Percentiles rank a stretch among this genome's conserved stretches.
phyloP scores from a whole-genome alignment of 768 basidiomycete genomes.

The Rhodotorula babjevae region DNA sequence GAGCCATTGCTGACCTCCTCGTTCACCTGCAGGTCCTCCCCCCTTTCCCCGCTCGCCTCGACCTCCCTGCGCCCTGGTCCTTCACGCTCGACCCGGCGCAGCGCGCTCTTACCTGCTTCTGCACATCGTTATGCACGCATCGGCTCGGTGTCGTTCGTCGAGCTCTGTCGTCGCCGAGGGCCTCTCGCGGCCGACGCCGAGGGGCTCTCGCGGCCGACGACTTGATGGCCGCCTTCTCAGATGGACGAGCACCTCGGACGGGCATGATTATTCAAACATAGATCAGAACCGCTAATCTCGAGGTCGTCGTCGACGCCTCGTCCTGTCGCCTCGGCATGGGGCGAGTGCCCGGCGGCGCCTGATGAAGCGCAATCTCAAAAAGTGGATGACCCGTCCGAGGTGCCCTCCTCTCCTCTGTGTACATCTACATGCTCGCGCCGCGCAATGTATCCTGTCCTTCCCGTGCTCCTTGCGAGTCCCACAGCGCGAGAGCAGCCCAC shows the following conservation, averaged over 20 bases:
- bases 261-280: background rate
- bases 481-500: background rate
- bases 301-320: background rate
- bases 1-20: background rate
- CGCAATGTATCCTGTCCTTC: background rate
- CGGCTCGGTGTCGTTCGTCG: too few relatives aligned
- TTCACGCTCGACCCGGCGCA: too few relatives aligned
- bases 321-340: background rate
- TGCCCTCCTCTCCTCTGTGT: background rate
- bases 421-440: too few relatives aligned
- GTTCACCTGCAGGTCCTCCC: too few relatives aligned
- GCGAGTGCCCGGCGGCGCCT: background rate
- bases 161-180: too few relatives aligned
- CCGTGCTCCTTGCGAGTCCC: background rate
- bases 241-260: background rate
- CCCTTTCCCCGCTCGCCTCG: too few relatives aligned
- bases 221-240: background rate
- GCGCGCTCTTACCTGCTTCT: too few relatives aligned
- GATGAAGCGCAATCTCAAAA: background rate
- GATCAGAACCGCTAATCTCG: constrained; percentile 17
- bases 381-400: background rate
- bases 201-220: too few relatives aligned
- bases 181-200: too few relatives aligned
- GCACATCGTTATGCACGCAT: too few relatives aligned
- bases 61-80: too few relatives aligned